Percentiles rank a stretch among this genome's conserved stretches.
Evolutionary conservation across 2,329 filamentous ascomycete species (phyloP).

Genomic region (Cryphonectria carpinicola): DNA sequence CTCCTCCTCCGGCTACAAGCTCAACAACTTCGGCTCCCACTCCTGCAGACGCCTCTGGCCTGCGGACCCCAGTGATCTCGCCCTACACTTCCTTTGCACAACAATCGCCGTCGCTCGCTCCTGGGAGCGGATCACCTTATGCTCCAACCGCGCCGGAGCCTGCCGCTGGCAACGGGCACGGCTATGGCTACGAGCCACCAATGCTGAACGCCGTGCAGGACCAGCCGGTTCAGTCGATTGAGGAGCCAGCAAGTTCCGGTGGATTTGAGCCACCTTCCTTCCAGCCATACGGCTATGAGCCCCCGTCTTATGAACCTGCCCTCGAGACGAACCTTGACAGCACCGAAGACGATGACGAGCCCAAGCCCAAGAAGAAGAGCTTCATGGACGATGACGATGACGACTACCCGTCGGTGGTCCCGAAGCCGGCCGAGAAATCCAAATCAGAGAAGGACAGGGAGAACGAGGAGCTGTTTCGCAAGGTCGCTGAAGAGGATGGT

Average conservation of each 20-base stretch:
- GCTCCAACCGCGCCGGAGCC: constrained; percentile 21
- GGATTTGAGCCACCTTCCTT: constrained; percentile 67
- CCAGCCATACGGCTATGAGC: constrained; percentile 62
- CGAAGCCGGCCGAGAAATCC: constrained; percentile 59
- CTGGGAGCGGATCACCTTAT: constrained; percentile 23
- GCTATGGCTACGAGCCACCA: constrained; percentile 57
- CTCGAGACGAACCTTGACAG: constrained; percentile 49
- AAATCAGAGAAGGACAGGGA: constrained; percentile 74
- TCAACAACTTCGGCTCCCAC: constrained; percentile 15
- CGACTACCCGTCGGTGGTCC: constrained; percentile 56
- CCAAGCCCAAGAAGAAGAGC: constrained; percentile 72
- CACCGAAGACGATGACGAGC: constrained; percentile 47
- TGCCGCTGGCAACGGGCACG: constrained; percentile 45
- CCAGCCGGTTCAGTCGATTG: constrained; percentile 29
- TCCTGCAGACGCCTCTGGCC: constrained; percentile 9
- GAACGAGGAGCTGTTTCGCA: constrained; percentile 83
- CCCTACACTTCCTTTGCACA: constrained; percentile 26
- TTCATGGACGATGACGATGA: constrained; percentile 85
- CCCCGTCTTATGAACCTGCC: constrained; percentile 58
- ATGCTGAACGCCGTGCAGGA: constrained; percentile 41
- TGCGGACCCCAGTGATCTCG: constrained; percentile 21
- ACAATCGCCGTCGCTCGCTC: constrained; percentile 28
- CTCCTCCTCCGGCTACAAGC: constrained; percentile 31
- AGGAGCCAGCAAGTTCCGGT: constrained; percentile 40
- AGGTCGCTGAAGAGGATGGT: constrained; percentile 78